Percentiles rank a stretch among this genome's conserved stretches.
Conservation (phyloP, 768 basidiomycete species). For the Boletales sp. region DNA sequence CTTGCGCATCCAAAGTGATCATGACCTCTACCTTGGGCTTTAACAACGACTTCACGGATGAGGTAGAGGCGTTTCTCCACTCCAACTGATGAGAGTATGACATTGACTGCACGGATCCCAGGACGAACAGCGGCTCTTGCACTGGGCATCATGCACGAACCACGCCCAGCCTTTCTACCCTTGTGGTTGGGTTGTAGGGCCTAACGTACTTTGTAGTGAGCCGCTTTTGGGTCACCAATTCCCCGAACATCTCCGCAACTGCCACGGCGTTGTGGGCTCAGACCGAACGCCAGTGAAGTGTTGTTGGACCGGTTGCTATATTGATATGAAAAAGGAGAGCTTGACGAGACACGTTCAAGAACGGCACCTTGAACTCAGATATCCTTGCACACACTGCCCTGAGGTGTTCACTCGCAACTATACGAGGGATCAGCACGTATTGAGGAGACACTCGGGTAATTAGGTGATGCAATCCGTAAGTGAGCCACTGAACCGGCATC, state of each 20-base stretch:
- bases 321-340: constrained; percentile 27
- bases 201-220: not conserved
- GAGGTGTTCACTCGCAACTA: constrained; percentile 26
- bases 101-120: constrained; percentile 5
- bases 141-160: not conserved
- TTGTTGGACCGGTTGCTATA: constrained; percentile 16
- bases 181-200: constrained; percentile 15
- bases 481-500: not conserved
- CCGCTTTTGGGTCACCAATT: constrained; percentile 7
- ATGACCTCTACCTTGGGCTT: constrained; percentile 1
- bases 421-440: constrained; percentile 14
- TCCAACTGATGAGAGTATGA: not conserved
- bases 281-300: constrained; percentile 10
- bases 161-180: constrained; percentile 2
- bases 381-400: constrained; percentile 14
- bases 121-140: constrained; percentile 5
- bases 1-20: not conserved
- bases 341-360: constrained; percentile 26
- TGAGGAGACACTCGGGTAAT: constrained; percentile 7
- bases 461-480: not conserved
- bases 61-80: constrained; percentile 2
- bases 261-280: constrained; percentile 17
- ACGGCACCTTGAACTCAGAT: constrained; percentile 17
- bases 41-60: constrained; percentile 7
- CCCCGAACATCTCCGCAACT: constrained; percentile 19